phyloP scores from a whole-genome alignment of 352 stramenopile species.

The Aphanomyces astaci region DNA sequence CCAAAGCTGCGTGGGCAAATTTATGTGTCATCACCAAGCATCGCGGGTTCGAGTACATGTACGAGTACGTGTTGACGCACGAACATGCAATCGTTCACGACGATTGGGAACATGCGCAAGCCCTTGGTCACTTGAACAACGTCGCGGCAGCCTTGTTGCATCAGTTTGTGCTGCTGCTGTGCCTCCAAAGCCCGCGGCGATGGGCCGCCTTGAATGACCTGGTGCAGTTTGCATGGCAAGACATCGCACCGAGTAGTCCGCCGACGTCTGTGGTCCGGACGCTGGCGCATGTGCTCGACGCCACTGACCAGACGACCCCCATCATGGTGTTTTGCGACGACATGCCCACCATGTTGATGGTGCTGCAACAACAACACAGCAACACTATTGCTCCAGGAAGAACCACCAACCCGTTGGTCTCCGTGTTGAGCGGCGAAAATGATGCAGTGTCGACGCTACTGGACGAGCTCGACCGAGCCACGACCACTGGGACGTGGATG shows the following conservation, averaged over 20 bases:
- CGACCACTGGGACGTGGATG: neutral
- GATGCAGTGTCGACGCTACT: neutral
- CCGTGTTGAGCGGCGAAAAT: neutral
- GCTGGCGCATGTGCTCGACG: neutral
- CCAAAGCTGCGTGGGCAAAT: conserved; percentile 6
- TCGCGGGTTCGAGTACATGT: conserved; percentile 14
- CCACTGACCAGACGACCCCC: neutral
- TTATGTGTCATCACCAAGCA: conserved; percentile 12
- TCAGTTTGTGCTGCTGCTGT: neutral
- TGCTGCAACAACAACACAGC: neutral
- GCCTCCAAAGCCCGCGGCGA: neutral
- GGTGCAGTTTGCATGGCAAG: neutral
- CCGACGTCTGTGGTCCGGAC: neutral
- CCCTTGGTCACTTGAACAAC: neutral
- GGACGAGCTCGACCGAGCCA: neutral
- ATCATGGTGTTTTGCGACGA: conserved; percentile 11
- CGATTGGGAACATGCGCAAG: neutral
- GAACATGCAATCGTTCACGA: neutral
- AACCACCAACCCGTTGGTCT: neutral
- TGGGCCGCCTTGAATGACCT: neutral
- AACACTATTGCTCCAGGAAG: neutral
- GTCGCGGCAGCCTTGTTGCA: neutral
- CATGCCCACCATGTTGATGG: neutral
- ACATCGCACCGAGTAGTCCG: neutral
- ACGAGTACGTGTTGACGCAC: conserved; percentile 8